Evolutionary conservation across 768 basidiomycete genomes (phyloP).

Genomic region (Suillus cothurnatus): DNA sequence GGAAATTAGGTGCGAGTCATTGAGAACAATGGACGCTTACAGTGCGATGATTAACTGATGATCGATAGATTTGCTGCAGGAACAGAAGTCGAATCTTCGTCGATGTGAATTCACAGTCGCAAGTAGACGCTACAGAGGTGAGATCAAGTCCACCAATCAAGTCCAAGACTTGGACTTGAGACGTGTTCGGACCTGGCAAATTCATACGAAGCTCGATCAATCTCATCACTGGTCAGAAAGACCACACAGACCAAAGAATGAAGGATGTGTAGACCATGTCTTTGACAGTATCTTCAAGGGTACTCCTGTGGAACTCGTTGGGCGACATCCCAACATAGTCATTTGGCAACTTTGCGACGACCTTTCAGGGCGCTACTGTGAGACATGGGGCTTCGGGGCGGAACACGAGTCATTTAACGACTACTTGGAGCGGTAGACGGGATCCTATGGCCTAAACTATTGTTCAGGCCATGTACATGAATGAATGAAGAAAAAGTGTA

Average conservation of each 20-base stretch:
- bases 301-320: background rate
- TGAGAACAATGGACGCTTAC: background rate
- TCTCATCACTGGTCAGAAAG: background rate
- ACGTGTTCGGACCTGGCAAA: background rate
- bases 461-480: background rate
- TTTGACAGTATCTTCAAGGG: background rate
- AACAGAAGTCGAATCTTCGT: background rate
- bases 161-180: background rate
- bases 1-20: background rate
- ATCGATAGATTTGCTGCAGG: background rate
- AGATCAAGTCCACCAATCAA: background rate
- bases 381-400: background rate
- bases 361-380: background rate
- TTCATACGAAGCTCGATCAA: background rate
- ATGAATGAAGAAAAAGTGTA: background rate
- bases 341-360: background rate
- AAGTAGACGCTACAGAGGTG: background rate
- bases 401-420: background rate
- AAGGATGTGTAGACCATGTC: background rate
- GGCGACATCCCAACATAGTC: background rate
- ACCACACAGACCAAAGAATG: background rate
- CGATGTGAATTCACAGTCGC: background rate
- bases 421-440: background rate
- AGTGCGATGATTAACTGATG: background rate
- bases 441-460: background rate